Evolutionary conservation across 257 asterid species (phyloP).

Genomic region (Sherardia arvensis): DNA sequence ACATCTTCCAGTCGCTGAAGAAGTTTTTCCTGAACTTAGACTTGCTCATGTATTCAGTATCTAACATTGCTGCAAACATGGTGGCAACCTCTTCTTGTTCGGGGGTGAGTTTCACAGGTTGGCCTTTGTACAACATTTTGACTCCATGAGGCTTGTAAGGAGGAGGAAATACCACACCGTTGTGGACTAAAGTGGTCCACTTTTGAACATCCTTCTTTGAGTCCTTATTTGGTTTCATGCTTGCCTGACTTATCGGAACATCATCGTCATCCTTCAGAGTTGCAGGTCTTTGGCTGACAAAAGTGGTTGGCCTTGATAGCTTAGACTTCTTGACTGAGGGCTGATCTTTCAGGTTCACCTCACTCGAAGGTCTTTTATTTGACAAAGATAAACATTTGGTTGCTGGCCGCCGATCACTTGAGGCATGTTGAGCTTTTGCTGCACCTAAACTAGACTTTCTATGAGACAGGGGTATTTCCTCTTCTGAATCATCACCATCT

Average conservation of each 20-base stretch:
- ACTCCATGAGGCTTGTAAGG: slow-evolving; percentile 92
- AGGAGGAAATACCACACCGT: slow-evolving; percentile 93
- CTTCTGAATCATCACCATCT: slow-evolving; percentile 71
- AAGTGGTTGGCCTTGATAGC: slow-evolving; percentile 37
- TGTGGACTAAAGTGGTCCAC: slow-evolving; percentile 93
- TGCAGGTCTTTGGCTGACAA: slow-evolving; percentile 29
- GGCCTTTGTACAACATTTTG: slow-evolving; percentile 82
- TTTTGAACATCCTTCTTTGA: slow-evolving; percentile 80
- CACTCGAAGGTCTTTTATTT: slow-evolving; percentile 58
- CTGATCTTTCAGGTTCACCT: slow-evolving; percentile 35
- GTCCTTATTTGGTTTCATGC: slow-evolving; percentile 36
- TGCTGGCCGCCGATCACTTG: no score
- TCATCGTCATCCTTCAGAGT: slow-evolving; percentile 65
- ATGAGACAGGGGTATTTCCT: slow-evolving; percentile 57
- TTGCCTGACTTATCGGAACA: slow-evolving; percentile 57
- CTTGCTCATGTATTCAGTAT: slow-evolving; percentile 80
- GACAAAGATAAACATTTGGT: slow-evolving; percentile 37
- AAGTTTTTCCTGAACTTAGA: slow-evolving; percentile 81
- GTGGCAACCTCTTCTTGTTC: slow-evolving; percentile 99
- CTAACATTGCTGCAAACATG: slow-evolving; percentile 89
- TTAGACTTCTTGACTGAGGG: slow-evolving; percentile 59
- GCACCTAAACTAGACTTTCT: slow-evolving; percentile 34
- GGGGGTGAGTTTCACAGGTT: slow-evolving; percentile 67
- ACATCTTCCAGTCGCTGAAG: slow-evolving; percentile 77
- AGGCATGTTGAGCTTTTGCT: no score